Evolutionary conservation across 2,329 filamentous ascomycete species (phyloP).

Genomic region (Davidsoniella virescens): DNA sequence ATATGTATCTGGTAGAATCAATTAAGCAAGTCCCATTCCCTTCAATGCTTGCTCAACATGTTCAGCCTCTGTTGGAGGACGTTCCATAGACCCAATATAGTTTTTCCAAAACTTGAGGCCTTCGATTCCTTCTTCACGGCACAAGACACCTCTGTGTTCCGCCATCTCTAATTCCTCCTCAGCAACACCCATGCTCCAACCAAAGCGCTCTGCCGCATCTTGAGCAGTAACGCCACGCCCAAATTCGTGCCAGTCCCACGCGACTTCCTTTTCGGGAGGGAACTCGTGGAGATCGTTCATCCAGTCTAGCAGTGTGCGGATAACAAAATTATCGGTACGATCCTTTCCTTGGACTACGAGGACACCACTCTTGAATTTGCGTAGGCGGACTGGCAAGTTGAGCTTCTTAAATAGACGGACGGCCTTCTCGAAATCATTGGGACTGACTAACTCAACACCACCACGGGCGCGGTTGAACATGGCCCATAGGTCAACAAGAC

Average conservation of each 20-base stretch:
- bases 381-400: conserved; percentile 67
- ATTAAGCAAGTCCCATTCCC: conserved; percentile 25
- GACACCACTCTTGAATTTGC: conserved; percentile 85
- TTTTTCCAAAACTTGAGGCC: conserved; percentile 92
- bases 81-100: conserved; percentile 31
- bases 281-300: conserved; percentile 54
- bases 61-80: conserved; percentile 23
- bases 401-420: conserved; percentile 77
- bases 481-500: conserved; percentile 79
- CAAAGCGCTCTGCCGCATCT: conserved; percentile 76
- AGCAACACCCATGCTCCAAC: conserved; percentile 94
- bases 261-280: conserved; percentile 44
- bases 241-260: conserved; percentile 64
- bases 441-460: conserved; percentile 86
- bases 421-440: conserved; percentile 80
- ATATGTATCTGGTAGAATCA: too few relatives aligned
- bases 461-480: conserved; percentile 87
- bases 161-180: conserved; percentile 95
- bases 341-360: conserved; percentile 82
- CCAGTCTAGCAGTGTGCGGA: conserved; percentile 62
- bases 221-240: conserved; percentile 79
- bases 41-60: conserved; percentile 29
- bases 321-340: conserved; percentile 78
- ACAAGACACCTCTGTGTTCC: conserved; percentile 74
- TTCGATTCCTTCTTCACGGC: conserved; percentile 81